Conservation (phyloP, 192 early-diverging fungal genomes). For the Coemansia sp. region DNA sequence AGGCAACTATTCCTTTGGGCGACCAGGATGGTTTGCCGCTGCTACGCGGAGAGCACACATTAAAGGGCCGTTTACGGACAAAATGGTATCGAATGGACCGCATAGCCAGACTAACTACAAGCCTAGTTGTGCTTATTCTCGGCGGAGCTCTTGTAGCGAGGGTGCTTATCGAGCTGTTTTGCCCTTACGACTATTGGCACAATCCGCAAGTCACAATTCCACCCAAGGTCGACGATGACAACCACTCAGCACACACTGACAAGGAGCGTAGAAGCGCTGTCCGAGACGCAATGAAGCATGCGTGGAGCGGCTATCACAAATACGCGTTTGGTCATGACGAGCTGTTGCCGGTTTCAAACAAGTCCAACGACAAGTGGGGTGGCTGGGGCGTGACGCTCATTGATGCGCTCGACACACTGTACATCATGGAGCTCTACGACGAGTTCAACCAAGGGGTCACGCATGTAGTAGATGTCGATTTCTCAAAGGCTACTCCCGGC, state of each 20-base stretch:
- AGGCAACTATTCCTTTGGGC: conserved; percentile 25
- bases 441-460: conserved; percentile 78
- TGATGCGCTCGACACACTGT: conserved; percentile 86
- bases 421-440: conserved; percentile 78
- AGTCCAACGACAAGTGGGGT: conserved; percentile 51
- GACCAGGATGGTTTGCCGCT: conserved; percentile 26
- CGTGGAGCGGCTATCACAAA: conserved; percentile 54
- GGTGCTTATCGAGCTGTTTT: conserved; percentile 34
- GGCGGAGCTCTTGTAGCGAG: conserved; percentile 19
- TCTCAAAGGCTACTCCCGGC: conserved; percentile 42
- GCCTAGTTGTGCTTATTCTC: conserved; percentile 26
- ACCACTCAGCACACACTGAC: conserved; percentile 25
- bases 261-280: conserved; percentile 40
- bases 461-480: conserved; percentile 65
- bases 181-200: conserved; percentile 41
- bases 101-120: conserved; percentile 22
- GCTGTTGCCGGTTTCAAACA: conserved; percentile 49
- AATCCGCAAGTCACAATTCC: conserved; percentile 38
- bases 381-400: conserved; percentile 71
- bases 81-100: conserved; percentile 51
- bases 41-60: conserved; percentile 17
- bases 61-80: conserved; percentile 19
- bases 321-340: conserved; percentile 56
- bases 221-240: conserved; percentile 24
- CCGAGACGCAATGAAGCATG: conserved; percentile 49